Evolutionary conservation across 228 moss, liverwort and hornwort species (phyloP).

Genomic region (Sphagnum fallax): DNA sequence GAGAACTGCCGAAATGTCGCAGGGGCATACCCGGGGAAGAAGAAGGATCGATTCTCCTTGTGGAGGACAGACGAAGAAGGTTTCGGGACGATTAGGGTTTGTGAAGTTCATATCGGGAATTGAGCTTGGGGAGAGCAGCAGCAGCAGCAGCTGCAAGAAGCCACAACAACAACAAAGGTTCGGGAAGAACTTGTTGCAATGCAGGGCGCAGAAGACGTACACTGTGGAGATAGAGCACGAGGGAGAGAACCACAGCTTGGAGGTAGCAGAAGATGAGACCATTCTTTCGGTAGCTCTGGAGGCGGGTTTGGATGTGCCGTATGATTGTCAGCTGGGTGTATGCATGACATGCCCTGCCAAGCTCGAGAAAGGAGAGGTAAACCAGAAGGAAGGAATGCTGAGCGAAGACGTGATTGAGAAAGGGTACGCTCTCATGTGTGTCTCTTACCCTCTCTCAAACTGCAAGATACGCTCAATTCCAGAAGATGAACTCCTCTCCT

Average conservation of each 20-base stretch:
- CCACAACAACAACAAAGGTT: too few species aligned
- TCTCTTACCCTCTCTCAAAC: conserved; percentile 71
- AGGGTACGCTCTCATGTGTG: conserved; percentile 96
- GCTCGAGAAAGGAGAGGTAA: conserved; percentile 60
- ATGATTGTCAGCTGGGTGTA: conserved; percentile 94
- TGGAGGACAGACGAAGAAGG: too few species aligned
- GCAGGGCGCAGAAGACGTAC: conserved; percentile 44
- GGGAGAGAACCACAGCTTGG: conserved; percentile 53
- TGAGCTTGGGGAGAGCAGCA: too few species aligned
- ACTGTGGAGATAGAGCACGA: conserved; percentile 71
- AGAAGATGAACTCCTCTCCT: conserved; percentile 77
- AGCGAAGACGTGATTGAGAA: conserved; percentile 83
- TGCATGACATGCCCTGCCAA: conserved; percentile 99
- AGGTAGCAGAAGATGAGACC: conserved; percentile 79
- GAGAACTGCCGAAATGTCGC: background rate
- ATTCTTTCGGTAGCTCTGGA: conserved; percentile 75
- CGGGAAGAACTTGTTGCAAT: conserved; percentile 26
- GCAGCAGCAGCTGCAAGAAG: too few species aligned
- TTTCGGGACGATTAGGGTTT: too few species aligned
- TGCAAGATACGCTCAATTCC: conserved; percentile 86
- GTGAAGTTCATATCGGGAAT: too few species aligned
- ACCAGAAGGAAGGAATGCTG: conserved; percentile 92
- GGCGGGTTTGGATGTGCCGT: conserved; percentile 51
- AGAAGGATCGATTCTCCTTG: too few species aligned
- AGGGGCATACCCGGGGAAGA: background rate